Conservation (phyloP, 495 filamentous ascomycete species). For the Chlorociboria aeruginascens region DNA sequence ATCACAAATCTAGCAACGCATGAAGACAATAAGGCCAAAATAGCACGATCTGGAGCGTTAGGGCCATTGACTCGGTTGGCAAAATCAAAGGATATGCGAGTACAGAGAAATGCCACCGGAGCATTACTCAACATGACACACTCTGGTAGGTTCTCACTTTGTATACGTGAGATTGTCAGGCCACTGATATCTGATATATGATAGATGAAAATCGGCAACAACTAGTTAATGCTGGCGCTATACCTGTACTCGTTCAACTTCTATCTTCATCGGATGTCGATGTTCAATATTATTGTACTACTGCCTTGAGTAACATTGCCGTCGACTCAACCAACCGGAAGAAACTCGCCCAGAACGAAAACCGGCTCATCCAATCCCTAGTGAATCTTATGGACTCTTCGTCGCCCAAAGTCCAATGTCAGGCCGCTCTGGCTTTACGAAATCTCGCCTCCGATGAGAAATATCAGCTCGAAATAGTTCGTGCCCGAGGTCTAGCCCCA, state of each 20-base stretch:
- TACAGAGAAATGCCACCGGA: constrained; percentile 94
- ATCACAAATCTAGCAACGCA: constrained; percentile 97
- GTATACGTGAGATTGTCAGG: neutral
- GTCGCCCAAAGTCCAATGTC: constrained; percentile 95
- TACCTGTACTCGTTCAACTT: constrained; percentile 90
- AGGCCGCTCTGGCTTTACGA: constrained; percentile 85
- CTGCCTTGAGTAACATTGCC: constrained; percentile 94
- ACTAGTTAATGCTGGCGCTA: constrained; percentile 89
- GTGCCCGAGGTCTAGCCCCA: constrained; percentile 69
- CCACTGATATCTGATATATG: constrained; percentile 11
- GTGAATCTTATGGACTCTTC: constrained; percentile 95
- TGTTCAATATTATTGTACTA: constrained; percentile 99
- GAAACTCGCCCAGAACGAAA: constrained; percentile 78
- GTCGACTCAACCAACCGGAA: constrained; percentile 87
- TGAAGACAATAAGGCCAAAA: constrained; percentile 98
- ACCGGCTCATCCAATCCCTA: constrained; percentile 78
- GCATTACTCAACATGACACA: constrained; percentile 98
- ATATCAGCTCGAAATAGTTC: constrained; percentile 95
- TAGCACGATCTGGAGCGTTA: constrained; percentile 87
- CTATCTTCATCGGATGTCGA: constrained; percentile 87
- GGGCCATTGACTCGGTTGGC: constrained; percentile 82
- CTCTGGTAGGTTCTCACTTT: constrained; percentile 52
- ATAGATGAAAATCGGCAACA: constrained; percentile 94
- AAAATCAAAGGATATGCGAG: constrained; percentile 96
- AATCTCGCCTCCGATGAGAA: constrained; percentile 97